Percentiles rank a stretch among this genome's conserved stretches.
phyloP scores from a whole-genome alignment of 148 eudicot genomes.

The Agrostemma githago region DNA sequence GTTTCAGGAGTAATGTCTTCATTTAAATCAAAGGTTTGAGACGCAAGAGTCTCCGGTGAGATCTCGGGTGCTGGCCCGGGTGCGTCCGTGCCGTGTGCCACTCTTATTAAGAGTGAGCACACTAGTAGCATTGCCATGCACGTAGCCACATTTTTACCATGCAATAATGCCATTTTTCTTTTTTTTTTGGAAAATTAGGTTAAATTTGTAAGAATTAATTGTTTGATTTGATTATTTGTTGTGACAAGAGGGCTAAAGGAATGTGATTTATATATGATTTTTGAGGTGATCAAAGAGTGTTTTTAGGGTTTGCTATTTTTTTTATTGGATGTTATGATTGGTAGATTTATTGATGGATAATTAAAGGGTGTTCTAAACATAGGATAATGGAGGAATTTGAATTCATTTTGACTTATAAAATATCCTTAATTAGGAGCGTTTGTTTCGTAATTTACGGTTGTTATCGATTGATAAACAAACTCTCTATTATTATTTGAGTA shows the following conservation, averaged over 20 bases:
- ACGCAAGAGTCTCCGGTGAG: not conserved
- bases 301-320: not conserved
- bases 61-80: not conserved
- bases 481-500: too few relatives aligned
- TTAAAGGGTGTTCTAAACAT: not conserved
- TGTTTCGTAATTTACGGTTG: too few relatives aligned
- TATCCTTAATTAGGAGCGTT: too few relatives aligned
- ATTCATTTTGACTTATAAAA: too few relatives aligned
- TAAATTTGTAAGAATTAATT: too few relatives aligned
- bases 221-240: not conserved
- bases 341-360: too few relatives aligned
- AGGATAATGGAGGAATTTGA: not conserved
- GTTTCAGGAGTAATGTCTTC: not conserved
- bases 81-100: not conserved
- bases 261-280: not conserved
- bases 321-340: not conserved
- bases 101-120: constrained; percentile 13
- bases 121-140: constrained; percentile 17
- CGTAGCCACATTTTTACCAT: constrained; percentile 10
- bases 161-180: constrained; percentile 10
- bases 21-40: not conserved
- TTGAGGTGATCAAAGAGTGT: not conserved
- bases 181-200: not conserved
- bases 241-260: not conserved
- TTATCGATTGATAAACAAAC: too few relatives aligned